Evolutionary conservation across 2,329 filamentous ascomycete genomes (phyloP).

Genomic region (Colletotrichum chrysophilum): DNA sequence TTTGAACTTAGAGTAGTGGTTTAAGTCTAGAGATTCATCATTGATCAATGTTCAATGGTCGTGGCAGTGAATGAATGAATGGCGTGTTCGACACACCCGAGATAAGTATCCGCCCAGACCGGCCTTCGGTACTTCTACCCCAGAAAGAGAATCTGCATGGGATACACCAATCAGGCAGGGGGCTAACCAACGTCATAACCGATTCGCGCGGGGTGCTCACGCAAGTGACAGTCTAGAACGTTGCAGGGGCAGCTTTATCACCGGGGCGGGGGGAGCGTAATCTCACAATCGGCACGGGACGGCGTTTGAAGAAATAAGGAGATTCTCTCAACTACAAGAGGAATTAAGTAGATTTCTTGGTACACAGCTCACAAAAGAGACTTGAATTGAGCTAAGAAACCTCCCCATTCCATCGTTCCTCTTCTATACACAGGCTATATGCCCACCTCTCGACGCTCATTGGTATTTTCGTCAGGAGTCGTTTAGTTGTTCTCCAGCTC

Average conservation of each 20-base stretch:
- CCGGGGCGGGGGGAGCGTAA: background rate
- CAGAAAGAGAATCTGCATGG: background rate
- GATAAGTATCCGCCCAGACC: background rate
- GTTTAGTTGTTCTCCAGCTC: conserved; percentile 71
- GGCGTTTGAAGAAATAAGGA: conserved; percentile 19
- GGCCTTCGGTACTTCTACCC: background rate
- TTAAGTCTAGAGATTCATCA: background rate
- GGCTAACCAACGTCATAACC: background rate
- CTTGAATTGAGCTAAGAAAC: conserved; percentile 59
- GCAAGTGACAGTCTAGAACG: background rate
- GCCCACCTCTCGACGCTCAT: conserved; percentile 44
- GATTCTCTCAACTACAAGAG: conserved; percentile 39
- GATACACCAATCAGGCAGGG: background rate
- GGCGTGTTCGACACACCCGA: background rate
- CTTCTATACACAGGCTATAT: conserved; percentile 61
- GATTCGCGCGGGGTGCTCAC: background rate
- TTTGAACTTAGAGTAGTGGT: background rate
- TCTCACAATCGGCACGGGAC: background rate
- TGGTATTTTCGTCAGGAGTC: conserved; percentile 22
- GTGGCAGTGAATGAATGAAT: background rate
- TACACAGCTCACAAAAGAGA: conserved; percentile 69
- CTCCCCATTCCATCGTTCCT: conserved; percentile 55
- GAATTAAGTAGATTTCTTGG: conserved; percentile 59
- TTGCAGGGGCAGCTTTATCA: background rate
- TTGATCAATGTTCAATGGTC: background rate